These are phyloP conservation scores for Monotropa hypopitys DNA, from an alignment of 179 eudicot species.

Conservation along the genomic window DNA sequence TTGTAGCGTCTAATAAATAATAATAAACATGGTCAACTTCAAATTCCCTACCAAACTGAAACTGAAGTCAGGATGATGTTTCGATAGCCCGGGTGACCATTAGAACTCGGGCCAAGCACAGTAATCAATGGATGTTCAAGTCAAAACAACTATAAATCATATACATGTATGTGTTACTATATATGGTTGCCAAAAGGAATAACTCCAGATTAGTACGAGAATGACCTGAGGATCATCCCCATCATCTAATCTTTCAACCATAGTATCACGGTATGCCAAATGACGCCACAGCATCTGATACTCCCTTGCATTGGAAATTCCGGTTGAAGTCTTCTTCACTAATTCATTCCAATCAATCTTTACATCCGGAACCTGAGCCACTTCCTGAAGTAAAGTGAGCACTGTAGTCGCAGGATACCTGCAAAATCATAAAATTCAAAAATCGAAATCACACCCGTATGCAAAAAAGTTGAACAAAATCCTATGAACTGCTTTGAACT, in stretches of 20 bases:
- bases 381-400: constrained; percentile 55
- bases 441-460: background rate
- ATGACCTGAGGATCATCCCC: constrained; percentile 40
- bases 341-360: constrained; percentile 66
- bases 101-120: background rate
- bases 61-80: background rate
- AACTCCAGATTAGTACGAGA: constrained; percentile 1
- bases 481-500: background rate
- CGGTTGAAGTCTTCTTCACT: constrained; percentile 53
- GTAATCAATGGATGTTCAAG: background rate
- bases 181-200: background rate
- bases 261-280: constrained; percentile 52
- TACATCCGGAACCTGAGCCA: constrained; percentile 31
- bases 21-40: constrained; percentile 1
- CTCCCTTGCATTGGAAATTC: constrained; percentile 59
- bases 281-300: constrained; percentile 89
- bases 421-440: background rate
- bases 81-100: background rate
- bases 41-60: background rate
- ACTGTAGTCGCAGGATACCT: constrained; percentile 60
- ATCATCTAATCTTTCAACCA: constrained; percentile 34
- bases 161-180: background rate
- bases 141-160: background rate
- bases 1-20: background rate
- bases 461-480: background rate